phyloP scores from a whole-genome alignment of 768 basidiomycete species.

The Mycena polygramma region DNA sequence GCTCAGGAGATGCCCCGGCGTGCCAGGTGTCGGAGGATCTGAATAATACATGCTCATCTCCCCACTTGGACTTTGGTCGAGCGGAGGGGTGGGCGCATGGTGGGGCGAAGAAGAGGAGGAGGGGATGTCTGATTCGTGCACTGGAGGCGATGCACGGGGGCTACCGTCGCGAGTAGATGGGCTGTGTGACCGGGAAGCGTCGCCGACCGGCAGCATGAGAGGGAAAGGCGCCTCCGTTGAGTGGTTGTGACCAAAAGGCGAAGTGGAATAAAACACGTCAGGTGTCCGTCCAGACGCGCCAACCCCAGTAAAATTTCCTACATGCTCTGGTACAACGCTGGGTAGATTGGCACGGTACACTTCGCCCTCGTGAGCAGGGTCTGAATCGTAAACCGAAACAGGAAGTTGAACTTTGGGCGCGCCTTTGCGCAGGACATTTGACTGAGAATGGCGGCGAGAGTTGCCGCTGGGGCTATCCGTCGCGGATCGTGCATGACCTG shows the following conservation, averaged over 20 bases:
- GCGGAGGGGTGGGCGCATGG: conserved; percentile 25
- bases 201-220: conserved; percentile 16
- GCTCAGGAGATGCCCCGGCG: conserved; percentile 61
- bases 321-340: conserved; percentile 64
- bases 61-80: conserved; percentile 9
- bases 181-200: not conserved
- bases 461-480: conserved; percentile 45
- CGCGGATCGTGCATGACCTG: conserved; percentile 50
- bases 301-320: conserved; percentile 77
- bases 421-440: conserved; percentile 68
- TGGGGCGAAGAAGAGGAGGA: conserved; percentile 26
- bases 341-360: conserved; percentile 61
- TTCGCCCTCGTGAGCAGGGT: conserved; percentile 37
- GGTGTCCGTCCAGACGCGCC: conserved; percentile 55
- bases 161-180: not conserved
- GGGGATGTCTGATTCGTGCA: not conserved
- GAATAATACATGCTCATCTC: conserved; percentile 12
- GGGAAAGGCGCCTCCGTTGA: conserved; percentile 14
- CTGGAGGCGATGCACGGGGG: conserved; percentile 9
- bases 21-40: conserved; percentile 21
- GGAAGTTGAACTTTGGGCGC: conserved; percentile 75
- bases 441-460: conserved; percentile 38
- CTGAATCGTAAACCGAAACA: conserved; percentile 64
- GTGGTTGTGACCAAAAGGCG: conserved; percentile 32
- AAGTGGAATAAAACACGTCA: conserved; percentile 50